Percentiles rank a stretch among this genome's conserved stretches.
Evolutionary conservation across 2,329 filamentous ascomycete species (phyloP).

Genomic region (Leptographium procerum): DNA sequence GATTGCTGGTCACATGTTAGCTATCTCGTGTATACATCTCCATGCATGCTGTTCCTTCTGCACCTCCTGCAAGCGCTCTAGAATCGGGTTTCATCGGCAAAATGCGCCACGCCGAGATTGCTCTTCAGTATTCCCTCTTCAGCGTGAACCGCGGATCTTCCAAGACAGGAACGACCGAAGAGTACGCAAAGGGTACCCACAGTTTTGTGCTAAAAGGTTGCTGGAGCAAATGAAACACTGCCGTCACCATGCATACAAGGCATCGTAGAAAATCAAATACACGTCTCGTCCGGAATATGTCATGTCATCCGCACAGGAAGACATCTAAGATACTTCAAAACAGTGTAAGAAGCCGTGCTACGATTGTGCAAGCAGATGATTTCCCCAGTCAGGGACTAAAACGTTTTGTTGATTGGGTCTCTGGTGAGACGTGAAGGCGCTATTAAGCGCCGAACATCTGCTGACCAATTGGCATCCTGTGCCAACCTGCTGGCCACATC

Average conservation of each 20-base stretch:
- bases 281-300: too few species aligned
- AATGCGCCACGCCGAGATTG: neutral
- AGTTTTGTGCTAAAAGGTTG: neutral
- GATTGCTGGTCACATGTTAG: neutral
- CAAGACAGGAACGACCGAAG: neutral
- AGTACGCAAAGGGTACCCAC: too few species aligned
- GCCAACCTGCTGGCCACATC: neutral
- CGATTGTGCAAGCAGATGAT: neutral
- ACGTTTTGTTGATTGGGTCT: neutral
- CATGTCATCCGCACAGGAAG: too few species aligned
- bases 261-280: too few species aligned
- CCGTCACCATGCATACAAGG: neutral
- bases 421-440: neutral
- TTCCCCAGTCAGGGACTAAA: neutral
- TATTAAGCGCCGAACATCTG: neutral
- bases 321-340: too few species aligned
- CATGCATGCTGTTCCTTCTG: neutral
- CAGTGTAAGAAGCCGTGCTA: too few species aligned
- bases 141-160: neutral
- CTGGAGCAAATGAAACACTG: neutral
- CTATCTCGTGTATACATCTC: neutral
- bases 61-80: too few species aligned
- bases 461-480: neutral
- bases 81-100: neutral
- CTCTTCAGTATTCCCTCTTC: neutral